Evolutionary conservation across 192 early-diverging fungal species (phyloP).

Genomic region (Backusella psychrophila): DNA sequence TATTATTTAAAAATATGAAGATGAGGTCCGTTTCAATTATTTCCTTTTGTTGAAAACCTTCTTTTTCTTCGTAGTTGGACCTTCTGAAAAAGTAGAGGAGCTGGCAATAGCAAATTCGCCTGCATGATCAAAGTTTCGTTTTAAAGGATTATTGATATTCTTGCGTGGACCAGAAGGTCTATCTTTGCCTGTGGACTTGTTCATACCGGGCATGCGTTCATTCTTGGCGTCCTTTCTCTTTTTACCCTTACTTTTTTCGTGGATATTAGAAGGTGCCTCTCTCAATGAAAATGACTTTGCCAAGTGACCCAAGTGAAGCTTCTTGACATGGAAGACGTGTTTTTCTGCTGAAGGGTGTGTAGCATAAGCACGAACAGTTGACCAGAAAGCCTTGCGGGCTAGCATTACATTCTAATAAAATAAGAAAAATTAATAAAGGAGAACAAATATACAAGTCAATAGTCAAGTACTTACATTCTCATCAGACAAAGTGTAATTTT

Average conservation of each 20-base stretch:
- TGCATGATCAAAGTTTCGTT: conserved; percentile 32
- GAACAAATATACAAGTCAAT: neutral
- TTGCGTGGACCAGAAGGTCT: neutral
- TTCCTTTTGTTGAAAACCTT: neutral
- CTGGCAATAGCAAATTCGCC: conserved; percentile 38
- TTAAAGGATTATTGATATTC: conserved; percentile 27
- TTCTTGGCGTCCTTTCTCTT: conserved; percentile 36
- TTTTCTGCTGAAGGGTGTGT: conserved; percentile 84
- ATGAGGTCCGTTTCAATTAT: neutral
- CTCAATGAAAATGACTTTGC: conserved; percentile 96
- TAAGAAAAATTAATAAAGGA: neutral
- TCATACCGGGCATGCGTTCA: conserved; percentile 30
- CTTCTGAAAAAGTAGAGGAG: conserved; percentile 9
- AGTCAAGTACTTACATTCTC: conserved; percentile 48
- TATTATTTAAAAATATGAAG: neutral
- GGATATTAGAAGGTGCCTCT: conserved; percentile 79
- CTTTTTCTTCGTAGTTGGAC: conserved; percentile 37
- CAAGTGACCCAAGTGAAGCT: conserved; percentile 94
- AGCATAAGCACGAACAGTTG: conserved; percentile 90
- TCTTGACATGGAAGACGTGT: conserved; percentile 92
- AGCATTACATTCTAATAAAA: conserved; percentile 41
- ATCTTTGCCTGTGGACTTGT: conserved; percentile 16
- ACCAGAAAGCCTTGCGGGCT: conserved; percentile 82
- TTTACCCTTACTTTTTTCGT: conserved; percentile 41
- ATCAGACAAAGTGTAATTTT: conserved; percentile 67